Conservation (phyloP, 2,329 filamentous ascomycete genomes). For the Apiospora sp. region DNA sequence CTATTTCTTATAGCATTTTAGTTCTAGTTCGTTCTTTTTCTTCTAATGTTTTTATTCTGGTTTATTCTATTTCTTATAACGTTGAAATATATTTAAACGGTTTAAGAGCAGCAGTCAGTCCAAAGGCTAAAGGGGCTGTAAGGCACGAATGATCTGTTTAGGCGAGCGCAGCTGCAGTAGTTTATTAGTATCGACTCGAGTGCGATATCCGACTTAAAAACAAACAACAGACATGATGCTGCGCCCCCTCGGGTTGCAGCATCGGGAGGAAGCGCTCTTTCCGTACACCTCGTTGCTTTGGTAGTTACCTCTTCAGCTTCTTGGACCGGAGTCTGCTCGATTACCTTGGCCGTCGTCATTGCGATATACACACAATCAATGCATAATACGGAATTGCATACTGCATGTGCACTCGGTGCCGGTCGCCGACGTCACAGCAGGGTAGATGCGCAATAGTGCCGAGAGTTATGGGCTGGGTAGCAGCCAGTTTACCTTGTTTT, state of each 20-base stretch:
- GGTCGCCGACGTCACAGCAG: not conserved
- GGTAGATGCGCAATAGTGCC: not conserved
- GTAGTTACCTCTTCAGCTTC: not conserved
- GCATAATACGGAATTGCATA: not conserved
- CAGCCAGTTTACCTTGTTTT: conserved; percentile 12
- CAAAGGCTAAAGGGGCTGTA: too few relatives aligned
- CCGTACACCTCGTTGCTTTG: not conserved
- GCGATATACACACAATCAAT: conserved; percentile 10
- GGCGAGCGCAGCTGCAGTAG: not conserved
- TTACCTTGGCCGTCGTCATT: conserved; percentile 12
- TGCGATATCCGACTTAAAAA: not conserved
- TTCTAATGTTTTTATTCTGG: not conserved
- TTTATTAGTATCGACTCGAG: not conserved
- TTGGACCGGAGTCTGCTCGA: not conserved
- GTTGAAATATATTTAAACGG: too few relatives aligned
- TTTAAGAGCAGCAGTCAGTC: not conserved
- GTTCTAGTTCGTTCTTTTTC: too few relatives aligned
- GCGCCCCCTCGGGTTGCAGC: conserved; percentile 9
- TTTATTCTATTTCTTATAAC: too few relatives aligned
- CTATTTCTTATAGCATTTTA: too few relatives aligned
- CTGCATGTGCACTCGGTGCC: not conserved
- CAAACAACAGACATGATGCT: not conserved
- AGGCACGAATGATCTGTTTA: not conserved
- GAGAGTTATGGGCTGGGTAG: not conserved
- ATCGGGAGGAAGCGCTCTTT: conserved; percentile 1